Conservation (phyloP, 148 eudicot species). For the Pharnaceum exiguum region DNA sequence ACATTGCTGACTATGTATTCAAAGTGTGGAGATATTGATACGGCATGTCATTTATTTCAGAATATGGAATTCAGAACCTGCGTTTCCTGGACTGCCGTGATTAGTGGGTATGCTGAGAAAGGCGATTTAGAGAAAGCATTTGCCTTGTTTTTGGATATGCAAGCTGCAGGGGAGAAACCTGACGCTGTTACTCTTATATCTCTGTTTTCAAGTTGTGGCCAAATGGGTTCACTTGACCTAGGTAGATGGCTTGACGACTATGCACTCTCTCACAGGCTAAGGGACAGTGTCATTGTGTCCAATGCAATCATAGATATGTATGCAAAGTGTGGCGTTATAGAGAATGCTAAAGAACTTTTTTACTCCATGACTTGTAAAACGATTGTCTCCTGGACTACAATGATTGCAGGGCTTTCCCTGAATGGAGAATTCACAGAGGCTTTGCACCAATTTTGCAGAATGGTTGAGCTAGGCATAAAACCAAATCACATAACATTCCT, state of each 20-base stretch:
- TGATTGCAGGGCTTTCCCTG: conserved; percentile 53
- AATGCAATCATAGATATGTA: conserved; percentile 69
- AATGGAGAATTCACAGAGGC: conserved; percentile 52
- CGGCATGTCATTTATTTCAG: conserved; percentile 39
- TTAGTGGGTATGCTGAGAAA: conserved; percentile 44
- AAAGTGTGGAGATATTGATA: conserved; percentile 40
- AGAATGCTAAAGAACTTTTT: conserved; percentile 42
- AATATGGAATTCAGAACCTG: conserved; percentile 39
- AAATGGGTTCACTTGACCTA: conserved; percentile 52
- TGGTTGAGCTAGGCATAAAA: conserved; percentile 37
- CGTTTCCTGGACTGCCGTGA: conserved; percentile 67
- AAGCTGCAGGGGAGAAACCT: conserved; percentile 44
- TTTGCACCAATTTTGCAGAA: conserved; percentile 32
- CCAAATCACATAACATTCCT: conserved; percentile 62
- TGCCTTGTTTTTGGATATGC: conserved; percentile 43
- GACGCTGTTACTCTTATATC: conserved; percentile 51
- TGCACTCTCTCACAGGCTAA: conserved; percentile 26
- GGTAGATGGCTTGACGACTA: conserved; percentile 58
- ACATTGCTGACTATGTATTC: conserved; percentile 64
- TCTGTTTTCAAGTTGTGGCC: conserved; percentile 51
- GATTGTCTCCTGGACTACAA: conserved; percentile 59
- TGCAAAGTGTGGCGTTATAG: conserved; percentile 52
- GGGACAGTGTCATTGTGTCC: conserved; percentile 26
- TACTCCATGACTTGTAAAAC: conserved; percentile 37
- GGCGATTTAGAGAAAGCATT: conserved; percentile 56